Base-by-base conservation (phyloP, 2,329 filamentous ascomycete species). In the Parasarocladium wereldwijsianum region DNA sequence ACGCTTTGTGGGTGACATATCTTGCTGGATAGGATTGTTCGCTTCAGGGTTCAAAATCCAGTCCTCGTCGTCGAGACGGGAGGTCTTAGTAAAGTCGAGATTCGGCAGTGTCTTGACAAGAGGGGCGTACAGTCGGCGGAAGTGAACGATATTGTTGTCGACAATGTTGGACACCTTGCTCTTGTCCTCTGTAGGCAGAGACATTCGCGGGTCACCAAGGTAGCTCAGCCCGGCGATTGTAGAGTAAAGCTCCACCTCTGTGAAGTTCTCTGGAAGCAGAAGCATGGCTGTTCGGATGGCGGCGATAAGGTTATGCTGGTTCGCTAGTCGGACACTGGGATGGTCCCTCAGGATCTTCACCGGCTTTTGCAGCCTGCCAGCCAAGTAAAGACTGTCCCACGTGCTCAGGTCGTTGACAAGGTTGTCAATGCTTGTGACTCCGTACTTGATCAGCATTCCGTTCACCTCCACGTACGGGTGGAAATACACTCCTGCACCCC, bases 271-370 rank as follows among this genome's bases (percentile, higher is more conserved):
- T 0, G 86, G 86, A 1, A 98, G 66, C 15, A 98, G 70, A 1
- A 98, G 66, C 1, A 98, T 67, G 0, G 90, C 84, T 4, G 86
- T 87, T 34, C 90, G 81, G 5, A 96, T 64, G 3, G 92, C 92
- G 7, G 87, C 87, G 24, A 96, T 69, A 12, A 98, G 68, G 50
- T 98, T 98, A 52, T 92, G 78, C 54, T 98, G 90, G 52, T 98
- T 96, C 4, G 87, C 84, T 18, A 96, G 70, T 18, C 90, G 82
- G 23, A 98, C 85, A 29, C 76, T 76, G 1, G 90, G 83, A 45
- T 98, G 83, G 50, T 98, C 90, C 29, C 86, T 78, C 12, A 98
- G 68, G 40, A 98, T 96, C 60, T 98, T 96, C 54, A 93, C 90
- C 2, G 90, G 90, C 51, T 98, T 98, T 39, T 98, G 90, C 31